Evolutionary conservation across 768 basidiomycete genomes (phyloP).

Genomic region (Butyriboletus loyo): DNA sequence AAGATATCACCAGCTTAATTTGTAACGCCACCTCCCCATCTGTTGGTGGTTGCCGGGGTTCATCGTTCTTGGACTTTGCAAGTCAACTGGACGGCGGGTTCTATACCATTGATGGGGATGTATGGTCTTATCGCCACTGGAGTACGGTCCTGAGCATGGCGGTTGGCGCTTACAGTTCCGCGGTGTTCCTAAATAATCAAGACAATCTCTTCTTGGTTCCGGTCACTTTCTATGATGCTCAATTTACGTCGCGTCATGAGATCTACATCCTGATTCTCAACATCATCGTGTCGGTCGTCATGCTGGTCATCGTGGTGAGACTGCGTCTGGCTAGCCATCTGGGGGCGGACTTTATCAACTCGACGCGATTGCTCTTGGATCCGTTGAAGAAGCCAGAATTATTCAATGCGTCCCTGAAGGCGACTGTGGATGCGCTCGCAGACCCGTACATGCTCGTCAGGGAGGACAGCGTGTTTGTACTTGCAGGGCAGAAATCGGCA

Average conservation of each 20-base stretch:
- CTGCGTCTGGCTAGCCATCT: conserved; percentile 6
- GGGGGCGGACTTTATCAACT: conserved; percentile 5
- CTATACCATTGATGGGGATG: not conserved
- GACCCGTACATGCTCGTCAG: conserved; percentile 6
- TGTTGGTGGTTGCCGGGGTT: not conserved
- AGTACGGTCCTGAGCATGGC: conserved; percentile 5
- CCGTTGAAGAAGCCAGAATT: conserved; percentile 9
- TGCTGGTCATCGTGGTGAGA: conserved; percentile 6
- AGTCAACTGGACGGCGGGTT: too few species aligned
- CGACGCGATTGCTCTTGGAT: conserved; percentile 11
- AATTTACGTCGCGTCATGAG: not conserved
- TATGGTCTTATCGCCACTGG: conserved; percentile 1
- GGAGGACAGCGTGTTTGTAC: not conserved
- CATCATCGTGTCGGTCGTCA: conserved; percentile 6
- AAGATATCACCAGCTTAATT: conserved; percentile 16
- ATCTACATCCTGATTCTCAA: conserved; percentile 6
- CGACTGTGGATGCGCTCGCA: not conserved
- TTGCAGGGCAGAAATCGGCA: not conserved
- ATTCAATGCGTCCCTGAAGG: conserved; percentile 7
- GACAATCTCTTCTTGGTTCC: too few species aligned
- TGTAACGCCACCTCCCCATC: conserved; percentile 2
- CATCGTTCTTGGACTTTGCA: conserved; percentile 8
- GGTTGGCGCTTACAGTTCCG: conserved; percentile 8
- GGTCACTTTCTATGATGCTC: not conserved
- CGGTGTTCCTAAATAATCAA: not conserved